Base-by-base conservation (phyloP, 495 filamentous ascomycete genomes). In the Cercophora samala region DNA sequence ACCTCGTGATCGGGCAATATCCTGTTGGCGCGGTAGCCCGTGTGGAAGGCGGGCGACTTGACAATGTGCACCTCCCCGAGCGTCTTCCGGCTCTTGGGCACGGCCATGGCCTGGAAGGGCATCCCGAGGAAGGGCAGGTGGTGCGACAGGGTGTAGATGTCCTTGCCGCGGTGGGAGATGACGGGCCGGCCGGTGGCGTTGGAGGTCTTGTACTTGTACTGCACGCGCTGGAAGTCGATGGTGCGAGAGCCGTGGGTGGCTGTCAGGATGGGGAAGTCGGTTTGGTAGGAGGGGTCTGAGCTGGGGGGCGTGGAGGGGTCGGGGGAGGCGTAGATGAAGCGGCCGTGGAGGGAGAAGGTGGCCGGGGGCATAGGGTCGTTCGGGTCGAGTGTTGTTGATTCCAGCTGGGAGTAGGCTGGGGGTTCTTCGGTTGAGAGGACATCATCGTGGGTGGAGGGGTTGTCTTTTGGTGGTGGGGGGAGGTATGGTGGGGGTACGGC, bases 171-270 rank as follows among this genome's bases (percentile, higher is more conserved):
- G 4, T 63, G 42, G 6, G 64, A 25, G 8, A 71, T 53, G 17
- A 62, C 56, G 18, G 73, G 72, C n/a, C 62, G 65, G 18, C 72
- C 75, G 56, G 69, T 66, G 1, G 19, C 1, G 64, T 65, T 15
- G 53, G 22, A 58, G 15, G 66, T 67, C 54, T 71, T 68, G 15
- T 75, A 68, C 53, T 71, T 68, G 63, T 70, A 68, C 17, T 76
- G 68, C 4, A 79, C 63, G 1, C 77, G 77, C 24, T 73, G 23
- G 42, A 79, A 71, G 5, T 71, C 68, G 19, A 79, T 73, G 11
- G 6, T 17, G 3, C 58, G 65, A 2, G 70, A 68, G 0, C 67
- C 69, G 3, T 13, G 15, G 2, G 65, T 64, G 56, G 69, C 73
- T 11, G 67, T 63, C 59, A 76, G 73, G 25, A 71, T 74, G 3